Base-by-base conservation (phyloP, 1,139 yeast species). In the Debaryomyces coudertii region DNA sequence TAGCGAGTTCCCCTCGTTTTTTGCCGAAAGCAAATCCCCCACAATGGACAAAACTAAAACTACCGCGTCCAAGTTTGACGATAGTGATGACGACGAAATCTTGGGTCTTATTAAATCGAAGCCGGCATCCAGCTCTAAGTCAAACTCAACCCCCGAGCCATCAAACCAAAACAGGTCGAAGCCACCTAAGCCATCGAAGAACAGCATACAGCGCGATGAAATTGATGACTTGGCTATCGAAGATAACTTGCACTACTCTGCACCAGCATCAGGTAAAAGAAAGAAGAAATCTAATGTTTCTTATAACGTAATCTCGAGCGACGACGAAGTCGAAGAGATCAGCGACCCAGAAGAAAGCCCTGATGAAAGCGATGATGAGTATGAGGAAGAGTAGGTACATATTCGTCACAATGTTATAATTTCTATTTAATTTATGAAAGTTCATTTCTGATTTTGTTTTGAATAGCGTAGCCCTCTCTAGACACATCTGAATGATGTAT, bases 71-170 rank as follows among this genome's bases (percentile, higher is more conserved):
- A 41, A 33, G 12, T 45, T 55, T 23, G 54, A 66, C 47, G 75
- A 69, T 46, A 65, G 71, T 47, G 73, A 68, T 27, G 73, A 68
- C 38, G 73, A 68, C 41, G 68, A 62, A 37, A 49, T 58, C 33
- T 52, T 58, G 34, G 63, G 63, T 16, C 50, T 43, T 36, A 30
- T 30, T 37, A 37, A 33, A n/a, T 37, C 47, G 20, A 47, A 37
- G 18, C 18, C 33, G 1, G 14, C 36, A 23, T 25, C 47, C 5
- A 25, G 23, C 11, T 24, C 24, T 8, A 38, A 18, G 33, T 22
- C 41, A 25, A 27, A 18, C 9, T 27, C 46, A 4, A 30, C 45
- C 1, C 37, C 46, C 2, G 37, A 18, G 22, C 33, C 37, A 23
- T 14, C 25, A 24, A 27, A 12, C 3, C 46, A 37, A 5, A 36